Evolutionary conservation across 2,329 filamentous ascomycete genomes (phyloP), one percentile per base, ranked within the genome.

Genomic region (Ceratocystis smalleyi): DNA sequence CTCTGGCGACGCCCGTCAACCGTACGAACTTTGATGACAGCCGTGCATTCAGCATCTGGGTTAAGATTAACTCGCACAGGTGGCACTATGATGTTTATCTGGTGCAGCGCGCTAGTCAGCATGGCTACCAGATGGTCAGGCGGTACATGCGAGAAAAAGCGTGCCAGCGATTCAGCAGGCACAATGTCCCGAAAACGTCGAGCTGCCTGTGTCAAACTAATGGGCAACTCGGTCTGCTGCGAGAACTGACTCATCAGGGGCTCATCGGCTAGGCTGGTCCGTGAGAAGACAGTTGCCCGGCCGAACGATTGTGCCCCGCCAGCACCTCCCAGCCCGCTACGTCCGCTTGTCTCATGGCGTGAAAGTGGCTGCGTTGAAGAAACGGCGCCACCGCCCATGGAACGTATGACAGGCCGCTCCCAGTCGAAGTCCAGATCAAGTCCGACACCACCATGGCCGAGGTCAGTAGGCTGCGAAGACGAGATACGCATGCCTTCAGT

Each of bases 161-260:
- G 87, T 5, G 92, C 92, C 67, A 99, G 83, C 0, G 88, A 85
- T 72, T 95, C 88, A 6, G 87, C 80, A 0, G 94, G 95, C 54
- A 96, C 84, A 69, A 99, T 95, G 73, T 99, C 94, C 68, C 83
- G 83, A 79, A 97, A 99, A 55, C 82, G 84, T 35, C 88, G 87
- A 2, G 94, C 94, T 67, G 87, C 87, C 74, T 99, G 94, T 0
- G 94, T 99, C 49, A 95, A 81, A 55, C 84, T 89, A 67, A 96
- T 77, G 0, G 91, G 89, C 0, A 96, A 85, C 5, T 85, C 82
- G 0, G 89, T 91, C 2, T 80, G 84, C 61, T 86, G 80, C 3
- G 88, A 88, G 79, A 97, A 97, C 73, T 97, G 94, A 66, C 79
- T 83, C 83, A 87, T 86, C 66, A 87, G 87, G 0, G 92, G 92